Conservation (phyloP, 2,329 filamentous ascomycete genomes). For the Aspergillus sclerotialis region DNA sequence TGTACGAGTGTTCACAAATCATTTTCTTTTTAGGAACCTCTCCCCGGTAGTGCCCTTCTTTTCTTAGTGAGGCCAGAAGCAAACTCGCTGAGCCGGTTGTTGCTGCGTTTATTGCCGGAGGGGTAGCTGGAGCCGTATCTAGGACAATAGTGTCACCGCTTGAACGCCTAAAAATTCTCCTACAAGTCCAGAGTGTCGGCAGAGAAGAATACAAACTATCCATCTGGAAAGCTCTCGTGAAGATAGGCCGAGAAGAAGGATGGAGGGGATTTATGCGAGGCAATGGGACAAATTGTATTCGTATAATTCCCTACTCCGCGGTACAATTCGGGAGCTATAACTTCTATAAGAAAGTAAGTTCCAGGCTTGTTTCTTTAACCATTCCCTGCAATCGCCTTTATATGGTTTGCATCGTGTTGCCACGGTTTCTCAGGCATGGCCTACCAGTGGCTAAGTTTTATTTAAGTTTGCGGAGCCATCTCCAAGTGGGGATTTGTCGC, state of each 20-base stretch:
- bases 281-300: constrained; percentile 96
- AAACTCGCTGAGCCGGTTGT: constrained; percentile 71
- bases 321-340: constrained; percentile 99
- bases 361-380: background rate
- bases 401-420: background rate
- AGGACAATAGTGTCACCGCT: constrained; percentile 94
- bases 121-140: constrained; percentile 92
- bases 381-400: too few relatives aligned
- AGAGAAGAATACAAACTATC: constrained; percentile 91
- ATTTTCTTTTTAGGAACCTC: constrained; percentile 13
- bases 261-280: constrained; percentile 97
- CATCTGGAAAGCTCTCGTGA: constrained; percentile 76
- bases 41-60: constrained; percentile 9
- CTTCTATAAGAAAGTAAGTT: constrained; percentile 80
- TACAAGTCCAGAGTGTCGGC: constrained; percentile 87
- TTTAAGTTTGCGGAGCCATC: constrained; percentile 65
- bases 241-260: constrained; percentile 97
- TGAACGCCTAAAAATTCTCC: constrained; percentile 94
- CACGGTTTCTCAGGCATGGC: background rate
- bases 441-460: constrained; percentile 5
- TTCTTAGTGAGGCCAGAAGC: constrained; percentile 20
- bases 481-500: constrained; percentile 65
- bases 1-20: constrained; percentile 1
- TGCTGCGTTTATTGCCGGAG: constrained; percentile 89
- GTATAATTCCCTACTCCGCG: constrained; percentile 95